Evolutionary conservation across 2,329 filamentous ascomycete genomes (phyloP), one percentile per base, ranked within the genome.

Genomic region (Huntiella bhutanensis): DNA sequence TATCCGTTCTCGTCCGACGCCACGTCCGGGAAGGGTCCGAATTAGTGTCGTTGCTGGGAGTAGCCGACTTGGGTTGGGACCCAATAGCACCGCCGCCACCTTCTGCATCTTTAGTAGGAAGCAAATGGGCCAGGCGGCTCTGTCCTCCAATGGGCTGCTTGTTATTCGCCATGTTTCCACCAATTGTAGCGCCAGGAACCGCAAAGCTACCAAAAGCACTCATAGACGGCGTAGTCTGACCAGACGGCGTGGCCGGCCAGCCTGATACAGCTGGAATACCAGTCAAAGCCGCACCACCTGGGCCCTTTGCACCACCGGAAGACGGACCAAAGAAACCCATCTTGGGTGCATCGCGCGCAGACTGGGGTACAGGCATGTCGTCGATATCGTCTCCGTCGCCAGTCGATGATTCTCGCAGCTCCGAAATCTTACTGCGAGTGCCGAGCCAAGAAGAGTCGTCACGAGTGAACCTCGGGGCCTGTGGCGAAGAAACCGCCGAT

Each of bases 131-230:
- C 55, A 95, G 77, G 22, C 86, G 78, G 59, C 86, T 94, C 57
- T 85, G 83, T 10, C 43, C 19, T 35, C 43, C 43, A 15, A 16
- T 45, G 49, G 68, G 65, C 22, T 66, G 59, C 54, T 69, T 68
- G 44, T 55, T 54, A 11, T 28, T 32, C 22, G 22, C 8, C 22
- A 28, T 1, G 10, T n/a, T 15, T 1, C 33, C 19, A 3, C 70
- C 65, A 28, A 75, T 67, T 5, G 71, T 62, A 13, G 72, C 66
- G 33, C 70, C 68, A 28, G 73, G 61, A 45, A 92, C 61, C n/a
- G 82, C 79, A 60, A 96, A 96, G 55, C 78, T 91, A 8, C 88
- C 88, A 62, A 98, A 98, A 16, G 79, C 79, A 33, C 88, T 86
- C 68, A 87, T 82, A 2, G 77, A 75, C 8, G 51, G 48, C 3